A percentile compares a stretch with the other conserved stretches of the same genome.
Conservation (phyloP, 2,329 filamentous ascomycete species). For the Leptographium radiaticola region DNA sequence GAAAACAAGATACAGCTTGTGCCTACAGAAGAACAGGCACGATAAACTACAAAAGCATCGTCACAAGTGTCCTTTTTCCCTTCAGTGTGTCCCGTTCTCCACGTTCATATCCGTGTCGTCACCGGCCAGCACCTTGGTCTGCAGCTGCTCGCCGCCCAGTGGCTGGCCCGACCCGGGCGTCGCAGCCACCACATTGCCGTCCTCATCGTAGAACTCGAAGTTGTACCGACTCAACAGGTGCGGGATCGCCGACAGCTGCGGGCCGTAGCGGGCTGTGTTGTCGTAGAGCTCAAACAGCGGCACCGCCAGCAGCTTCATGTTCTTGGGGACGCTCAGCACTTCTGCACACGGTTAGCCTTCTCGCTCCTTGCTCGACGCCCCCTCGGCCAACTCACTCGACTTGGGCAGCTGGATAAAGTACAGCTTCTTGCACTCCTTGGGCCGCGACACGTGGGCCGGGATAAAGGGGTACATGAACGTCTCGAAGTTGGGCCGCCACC, state of each 20-base stretch:
- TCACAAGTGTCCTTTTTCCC: not conserved
- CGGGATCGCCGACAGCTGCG: slow-evolving; percentile 90
- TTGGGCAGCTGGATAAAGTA: slow-evolving; percentile 93
- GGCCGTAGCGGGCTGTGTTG: slow-evolving; percentile 87
- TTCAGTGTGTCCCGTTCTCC: slow-evolving; percentile 23
- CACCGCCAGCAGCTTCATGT: slow-evolving; percentile 97
- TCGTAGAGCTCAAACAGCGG: slow-evolving; percentile 97
- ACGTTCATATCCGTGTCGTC: slow-evolving; percentile 47
- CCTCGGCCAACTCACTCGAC: slow-evolving; percentile 49
- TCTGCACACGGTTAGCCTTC: slow-evolving; percentile 36
- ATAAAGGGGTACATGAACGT: slow-evolving; percentile 99
- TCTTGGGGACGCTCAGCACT: slow-evolving; percentile 92
- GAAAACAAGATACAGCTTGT: no score
- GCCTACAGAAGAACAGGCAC: no score
- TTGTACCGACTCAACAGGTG: slow-evolving; percentile 92
- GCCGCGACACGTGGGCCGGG: slow-evolving; percentile 85
- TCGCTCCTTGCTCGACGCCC: not conserved
- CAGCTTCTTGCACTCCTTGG: slow-evolving; percentile 98
- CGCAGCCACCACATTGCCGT: slow-evolving; percentile 71
- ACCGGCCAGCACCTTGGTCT: slow-evolving; percentile 53
- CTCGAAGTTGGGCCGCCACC: slow-evolving; percentile 98
- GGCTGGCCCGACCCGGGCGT: slow-evolving; percentile 59
- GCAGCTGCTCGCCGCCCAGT: slow-evolving; percentile 41
- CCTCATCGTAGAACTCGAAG: slow-evolving; percentile 94
- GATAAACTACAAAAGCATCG: no score